Conservation (phyloP, 2,329 filamentous ascomycete genomes). For the Acephala macrosclerotiorum region DNA sequence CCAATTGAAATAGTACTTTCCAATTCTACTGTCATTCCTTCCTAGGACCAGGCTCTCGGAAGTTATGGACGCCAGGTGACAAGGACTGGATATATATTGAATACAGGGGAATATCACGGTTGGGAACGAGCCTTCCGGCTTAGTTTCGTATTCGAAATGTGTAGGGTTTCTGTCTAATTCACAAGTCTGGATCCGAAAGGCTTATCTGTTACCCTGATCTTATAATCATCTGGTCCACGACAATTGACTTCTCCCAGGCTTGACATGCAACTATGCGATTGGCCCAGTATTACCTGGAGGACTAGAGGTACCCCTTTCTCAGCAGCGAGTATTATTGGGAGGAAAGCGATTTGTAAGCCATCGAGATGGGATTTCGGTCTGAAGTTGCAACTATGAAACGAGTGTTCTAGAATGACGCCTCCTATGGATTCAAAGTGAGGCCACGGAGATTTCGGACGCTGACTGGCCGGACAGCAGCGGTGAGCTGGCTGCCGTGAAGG, state of each 20-base stretch:
- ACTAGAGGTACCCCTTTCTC: neutral
- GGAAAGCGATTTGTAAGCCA: neutral
- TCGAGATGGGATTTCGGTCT: neutral
- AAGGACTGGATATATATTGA: neutral
- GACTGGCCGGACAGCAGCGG: neutral
- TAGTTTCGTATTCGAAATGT: neutral
- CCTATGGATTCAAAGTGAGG: neutral
- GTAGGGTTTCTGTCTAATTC: neutral
- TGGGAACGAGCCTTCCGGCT: neutral
- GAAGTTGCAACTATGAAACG: neutral
- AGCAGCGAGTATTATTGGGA: neutral
- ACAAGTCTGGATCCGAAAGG: neutral
- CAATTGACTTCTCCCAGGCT: neutral
- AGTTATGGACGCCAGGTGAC: neutral
- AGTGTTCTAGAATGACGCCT: neutral
- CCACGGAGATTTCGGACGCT: neutral
- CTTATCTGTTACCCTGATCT: neutral
- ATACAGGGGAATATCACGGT: neutral
- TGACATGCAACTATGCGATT: neutral
- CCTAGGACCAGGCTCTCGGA: neutral
- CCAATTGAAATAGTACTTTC: neutral
- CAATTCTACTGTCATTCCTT: neutral
- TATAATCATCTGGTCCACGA: neutral
- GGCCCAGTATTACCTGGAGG: neutral
- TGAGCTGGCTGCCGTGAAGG: neutral